phyloP scores from a whole-genome alignment of 73 alveolate genomes.

The Symbiodinium natans region DNA sequence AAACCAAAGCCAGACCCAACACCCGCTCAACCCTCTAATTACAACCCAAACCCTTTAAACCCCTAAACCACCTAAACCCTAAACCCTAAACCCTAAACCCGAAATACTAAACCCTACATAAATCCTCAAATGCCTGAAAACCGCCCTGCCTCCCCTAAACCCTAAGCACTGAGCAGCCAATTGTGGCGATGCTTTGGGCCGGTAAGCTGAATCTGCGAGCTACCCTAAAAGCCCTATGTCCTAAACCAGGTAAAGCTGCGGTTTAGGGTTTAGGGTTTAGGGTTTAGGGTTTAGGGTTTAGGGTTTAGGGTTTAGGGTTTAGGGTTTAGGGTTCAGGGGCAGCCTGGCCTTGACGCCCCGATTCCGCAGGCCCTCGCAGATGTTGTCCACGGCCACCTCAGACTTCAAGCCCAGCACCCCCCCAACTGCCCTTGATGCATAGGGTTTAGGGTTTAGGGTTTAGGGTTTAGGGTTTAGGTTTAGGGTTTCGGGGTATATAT shows the following conservation, averaged over 20 bases:
- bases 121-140: not conserved
- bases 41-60: no score
- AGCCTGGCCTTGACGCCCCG: slow-evolving; percentile 43
- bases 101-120: not conserved
- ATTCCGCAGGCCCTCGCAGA: slow-evolving; percentile 62
- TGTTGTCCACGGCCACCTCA: slow-evolving; percentile 81
- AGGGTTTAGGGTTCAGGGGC: not conserved
- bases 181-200: no score
- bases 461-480: not conserved
- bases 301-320: no score
- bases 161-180: no score
- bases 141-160: no score
- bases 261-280: no score
- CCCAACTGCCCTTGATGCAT: not conserved
- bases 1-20: not conserved
- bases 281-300: no score
- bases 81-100: not conserved
- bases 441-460: not conserved
- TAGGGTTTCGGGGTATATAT: no score
- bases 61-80: not conserved
- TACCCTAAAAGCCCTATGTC: no score
- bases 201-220: no score
- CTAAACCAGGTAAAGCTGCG: no score
- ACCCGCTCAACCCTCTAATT: no score
- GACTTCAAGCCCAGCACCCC: not conserved